Evolutionary conservation across 495 filamentous ascomycete genomes (phyloP), one percentile per base, ranked within the genome.

Genomic region (Aeminium ludgeri): DNA sequence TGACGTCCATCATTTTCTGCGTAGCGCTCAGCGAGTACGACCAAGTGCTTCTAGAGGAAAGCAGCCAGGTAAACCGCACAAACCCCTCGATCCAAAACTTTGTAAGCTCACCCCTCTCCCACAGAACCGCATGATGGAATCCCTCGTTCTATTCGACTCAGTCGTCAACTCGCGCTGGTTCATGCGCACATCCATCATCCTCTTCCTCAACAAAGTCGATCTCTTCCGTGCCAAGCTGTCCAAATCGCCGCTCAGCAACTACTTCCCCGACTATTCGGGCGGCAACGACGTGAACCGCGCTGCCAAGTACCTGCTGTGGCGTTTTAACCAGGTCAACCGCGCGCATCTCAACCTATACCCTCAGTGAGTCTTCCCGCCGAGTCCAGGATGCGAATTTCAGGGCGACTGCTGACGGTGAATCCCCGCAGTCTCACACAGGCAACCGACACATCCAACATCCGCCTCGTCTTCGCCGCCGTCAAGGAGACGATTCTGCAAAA

Each of bases 1-100:
- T 97, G 49, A 97, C 89, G 8, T 97, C 89, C n/a, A 97, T 97
- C 60, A 96, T 97, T 52, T 97, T 97, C 65, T 96, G 89, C 52
- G 89, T 97, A 33, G 91, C 89, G 15, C 65, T 97, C 49, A 96
- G 91, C 67, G 89, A 97, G 59, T 97, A 97, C 58, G 89, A 97
- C 55, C 89, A 97, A 60, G 86, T 92, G 7, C 67, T 97, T 36
- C 68, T 95, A 29, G 91, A 97, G 64, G 86, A 97, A 61, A 91
- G 80, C 60, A 94, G 89, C 58, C 89, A 97, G 70, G 85, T 86
- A 72, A 34, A 64, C 17, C 20, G 3, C 20, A 12, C 25, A 15
- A 28, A 17, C 18, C n/a, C 11, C 12, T 17, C 1, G 31, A 10
- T n/a, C 8, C 3, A 13, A 23, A 12, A 10, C n/a, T 38, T 1